phyloP scores from a whole-genome alignment of 2,329 filamentous ascomycete species.

The Trichoderma sp. region DNA sequence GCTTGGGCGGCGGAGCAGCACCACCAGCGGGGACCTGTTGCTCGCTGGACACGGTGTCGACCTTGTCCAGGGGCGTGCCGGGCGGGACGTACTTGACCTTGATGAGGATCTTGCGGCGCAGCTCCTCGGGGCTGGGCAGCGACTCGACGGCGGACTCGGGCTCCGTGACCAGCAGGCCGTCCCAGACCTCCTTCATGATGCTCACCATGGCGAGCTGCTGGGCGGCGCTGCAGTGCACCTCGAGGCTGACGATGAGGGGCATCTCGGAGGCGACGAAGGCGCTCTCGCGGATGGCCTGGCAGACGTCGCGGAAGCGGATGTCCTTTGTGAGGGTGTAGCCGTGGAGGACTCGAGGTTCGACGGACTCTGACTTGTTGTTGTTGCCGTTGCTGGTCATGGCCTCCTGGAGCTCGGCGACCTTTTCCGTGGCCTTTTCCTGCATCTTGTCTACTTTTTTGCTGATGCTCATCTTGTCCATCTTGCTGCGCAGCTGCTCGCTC shows the following conservation, averaged over 20 bases:
- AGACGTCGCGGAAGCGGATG: slow-evolving; percentile 83
- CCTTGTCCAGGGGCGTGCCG: slow-evolving; percentile 38
- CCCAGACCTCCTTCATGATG: slow-evolving; percentile 87
- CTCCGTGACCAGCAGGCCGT: slow-evolving; percentile 66
- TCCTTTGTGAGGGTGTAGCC: slow-evolving; percentile 90
- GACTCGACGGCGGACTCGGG: slow-evolving; percentile 49
- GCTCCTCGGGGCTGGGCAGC: slow-evolving; percentile 68
- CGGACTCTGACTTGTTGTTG: slow-evolving; percentile 32
- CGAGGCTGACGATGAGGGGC: slow-evolving; percentile 90
- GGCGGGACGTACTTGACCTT: slow-evolving; percentile 73
- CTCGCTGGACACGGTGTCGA: slow-evolving; percentile 42
- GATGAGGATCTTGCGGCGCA: slow-evolving; percentile 79
- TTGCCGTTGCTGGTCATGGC: slow-evolving; percentile 27
- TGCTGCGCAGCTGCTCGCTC: slow-evolving; percentile 65
- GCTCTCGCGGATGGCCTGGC: slow-evolving; percentile 74
- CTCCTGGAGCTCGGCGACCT: slow-evolving; percentile 20
- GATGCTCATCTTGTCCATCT: slow-evolving; percentile 53
- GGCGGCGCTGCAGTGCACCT: slow-evolving; percentile 78
- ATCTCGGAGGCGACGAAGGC: slow-evolving; percentile 76
- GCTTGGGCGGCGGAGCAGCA: slow-evolving; percentile 44
- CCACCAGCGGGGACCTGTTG: slow-evolving; percentile 37
- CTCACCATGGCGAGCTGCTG: slow-evolving; percentile 91
- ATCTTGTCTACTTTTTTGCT: slow-evolving; percentile 46
- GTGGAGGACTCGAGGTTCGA: slow-evolving; percentile 79
- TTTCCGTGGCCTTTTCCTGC: slow-evolving; percentile 32